Evolutionary conservation across 2,329 filamentous ascomycete species (phyloP).

Genomic region (Apiospora rasikravindrae): DNA sequence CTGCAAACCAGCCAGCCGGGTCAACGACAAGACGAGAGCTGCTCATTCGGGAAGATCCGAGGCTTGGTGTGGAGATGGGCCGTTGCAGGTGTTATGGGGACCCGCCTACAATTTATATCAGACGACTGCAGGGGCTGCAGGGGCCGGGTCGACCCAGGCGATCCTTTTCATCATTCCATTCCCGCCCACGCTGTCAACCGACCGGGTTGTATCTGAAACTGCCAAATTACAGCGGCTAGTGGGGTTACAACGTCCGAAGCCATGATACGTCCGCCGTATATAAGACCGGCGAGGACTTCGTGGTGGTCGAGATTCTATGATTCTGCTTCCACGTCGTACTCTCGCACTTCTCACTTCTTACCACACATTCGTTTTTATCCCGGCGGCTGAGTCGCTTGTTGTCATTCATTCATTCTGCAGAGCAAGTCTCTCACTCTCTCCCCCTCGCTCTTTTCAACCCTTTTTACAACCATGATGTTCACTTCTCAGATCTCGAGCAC

Average conservation of each 20-base stretch:
- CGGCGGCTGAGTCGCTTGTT: conserved; percentile 7
- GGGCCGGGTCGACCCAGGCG: neutral
- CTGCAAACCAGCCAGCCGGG: neutral
- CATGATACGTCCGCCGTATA: neutral
- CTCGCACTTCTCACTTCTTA: neutral
- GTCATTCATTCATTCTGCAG: conserved; percentile 10
- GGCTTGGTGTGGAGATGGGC: neutral
- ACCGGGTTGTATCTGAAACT: conserved; percentile 16
- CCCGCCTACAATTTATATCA: conserved; percentile 18
- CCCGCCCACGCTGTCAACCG: neutral
- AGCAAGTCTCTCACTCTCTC: neutral
- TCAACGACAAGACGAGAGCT: neutral
- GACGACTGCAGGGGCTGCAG: neutral
- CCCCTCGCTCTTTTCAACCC: neutral
- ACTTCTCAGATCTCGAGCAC: conserved; percentile 16
- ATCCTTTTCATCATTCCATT: conserved; percentile 11
- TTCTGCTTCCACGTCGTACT: conserved; percentile 3
- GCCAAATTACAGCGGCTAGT: neutral
- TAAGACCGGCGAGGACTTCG: neutral
- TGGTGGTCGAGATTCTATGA: neutral
- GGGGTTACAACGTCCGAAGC: neutral
- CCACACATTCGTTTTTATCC: conserved; percentile 2
- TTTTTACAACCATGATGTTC: neutral
- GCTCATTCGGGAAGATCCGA: conserved; percentile 14
- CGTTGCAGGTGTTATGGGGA: conserved; percentile 4